Evolutionary conservation across 495 filamentous ascomycete species (phyloP), one percentile per base, ranked within the genome.

Genomic region (Podospora sp.): DNA sequence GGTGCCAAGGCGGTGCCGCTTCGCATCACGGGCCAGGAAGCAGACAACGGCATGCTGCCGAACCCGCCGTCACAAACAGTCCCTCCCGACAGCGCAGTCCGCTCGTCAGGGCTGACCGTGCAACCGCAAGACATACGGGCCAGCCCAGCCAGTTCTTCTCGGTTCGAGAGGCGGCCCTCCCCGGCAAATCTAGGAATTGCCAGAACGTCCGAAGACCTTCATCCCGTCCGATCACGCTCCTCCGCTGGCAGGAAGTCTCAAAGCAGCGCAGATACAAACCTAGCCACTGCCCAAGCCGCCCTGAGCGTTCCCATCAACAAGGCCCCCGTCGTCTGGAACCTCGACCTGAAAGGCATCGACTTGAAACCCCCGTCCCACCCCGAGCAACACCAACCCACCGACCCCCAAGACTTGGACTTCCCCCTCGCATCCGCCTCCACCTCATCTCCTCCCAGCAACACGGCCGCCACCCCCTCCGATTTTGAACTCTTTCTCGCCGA

Each of bases 401-500:
- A 46, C 5, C 9, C 40, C 40, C 2, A 14, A 14, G 40, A 46
- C 11, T 11, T 2, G 5, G 40, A 46, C 5, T 11, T 18, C 40
- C 14, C 40, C 2, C 40, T 11, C 40, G 11, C 40, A 46, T 8
- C 29, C 3, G 8, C 3, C 3, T 8, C 29, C 29, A 46, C 40
- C 4, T 11, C 40, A 46, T 46, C 29, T 33, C 29, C 8, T 8
- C 11, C 40, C 5, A 46, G 40, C 9, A 46, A 14, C 40, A 46
- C 40, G 1, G 35, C 26, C 22, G 68, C 68, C 57, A 29, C 57
- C 2, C 60, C 26, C 9, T 68, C 68, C 29, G 74, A 78, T 51
- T 78, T 66, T 53, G 71, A 76, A 57, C 36, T 62, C 11, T 78
- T 78, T 60, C 22, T 78, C n/a, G 70, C 71, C 2, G 68, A 55